These are phyloP conservation scores for Chalara sp. DNA, from an alignment of 2,329 filamentous ascomycete species.

Conservation along the genomic window DNA sequence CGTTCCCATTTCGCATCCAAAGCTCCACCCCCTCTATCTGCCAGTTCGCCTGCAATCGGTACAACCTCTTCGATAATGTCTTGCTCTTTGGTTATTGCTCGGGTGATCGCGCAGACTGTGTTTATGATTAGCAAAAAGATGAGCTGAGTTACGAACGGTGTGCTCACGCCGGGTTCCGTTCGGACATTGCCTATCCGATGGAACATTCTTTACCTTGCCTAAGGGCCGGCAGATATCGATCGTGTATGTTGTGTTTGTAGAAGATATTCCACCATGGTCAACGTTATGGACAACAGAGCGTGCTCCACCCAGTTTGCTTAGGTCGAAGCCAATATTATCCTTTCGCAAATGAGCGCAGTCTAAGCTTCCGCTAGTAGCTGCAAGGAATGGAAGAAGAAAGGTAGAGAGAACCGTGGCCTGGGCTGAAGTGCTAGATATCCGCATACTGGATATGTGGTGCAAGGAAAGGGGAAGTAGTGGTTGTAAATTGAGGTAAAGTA, in stretches of 20 bases:
- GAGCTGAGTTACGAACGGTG: background rate
- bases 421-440: conserved; percentile 15
- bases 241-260: conserved; percentile 73
- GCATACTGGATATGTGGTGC: conserved; percentile 13
- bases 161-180: conserved; percentile 58
- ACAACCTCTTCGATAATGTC: conserved; percentile 51
- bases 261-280: conserved; percentile 37
- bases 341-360: conserved; percentile 56
- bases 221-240: conserved; percentile 69
- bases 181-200: conserved; percentile 56
- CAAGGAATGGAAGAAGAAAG: conserved; percentile 22
- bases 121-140: background rate
- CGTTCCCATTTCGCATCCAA: conserved; percentile 62
- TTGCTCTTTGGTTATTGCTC: conserved; percentile 41
- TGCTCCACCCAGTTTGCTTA: conserved; percentile 57
- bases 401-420: conserved; percentile 21
- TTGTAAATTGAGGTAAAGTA: too few relatives aligned
- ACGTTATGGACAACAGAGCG: conserved; percentile 59
- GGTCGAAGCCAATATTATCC: conserved; percentile 55
- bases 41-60: conserved; percentile 68
- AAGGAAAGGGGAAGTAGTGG: too few relatives aligned
- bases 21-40: conserved; percentile 45
- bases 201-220: conserved; percentile 49
- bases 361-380: conserved; percentile 37
- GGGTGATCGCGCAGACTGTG: conserved; percentile 69